Base-by-base conservation (phyloP, 768 basidiomycete species). In the Amanita jacksonii region DNA sequence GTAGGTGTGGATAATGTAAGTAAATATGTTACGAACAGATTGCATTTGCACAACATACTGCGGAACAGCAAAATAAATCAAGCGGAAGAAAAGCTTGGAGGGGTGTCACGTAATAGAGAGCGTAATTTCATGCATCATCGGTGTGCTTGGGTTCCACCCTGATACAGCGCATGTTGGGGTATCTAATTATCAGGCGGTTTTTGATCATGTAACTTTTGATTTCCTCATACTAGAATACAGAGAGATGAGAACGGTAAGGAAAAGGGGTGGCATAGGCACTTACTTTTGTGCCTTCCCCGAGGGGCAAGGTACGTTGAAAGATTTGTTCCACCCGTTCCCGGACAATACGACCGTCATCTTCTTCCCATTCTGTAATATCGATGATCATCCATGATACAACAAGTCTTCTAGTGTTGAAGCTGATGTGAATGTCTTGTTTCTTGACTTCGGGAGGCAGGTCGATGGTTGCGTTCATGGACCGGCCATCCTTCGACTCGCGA, bases 391-490 rank as follows among this genome's bases (percentile, higher is more conserved):
- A 87, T 13, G 74, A 80, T 30, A 87, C 67, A 28, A 81, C 66
- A 8, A 87, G 63, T 35, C 74, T 64, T 50, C 73, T 70, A 42
- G 71, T 69, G 42, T 81, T 80, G 52, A 75, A 86, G 55, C 77
- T 84, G 54, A 87, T 78, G 51, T 86, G 83, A 44, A 85, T 74
- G 48, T 86, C 77, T 46, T 84, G 73, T 57, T 85, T 86, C 54
- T 68, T 69, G 33, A 86, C 74, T 22, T 81, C 79, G n/a, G 59
- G 58, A 2, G 71, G 70, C 53, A 87, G 63, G 47, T 85, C 80
- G 56, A 85, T 84, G 39, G 74, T 82, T 18, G 79, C 81, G 18
- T 77, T 77, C 37, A 82, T 72, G 55, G 79, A 76, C 54, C 72
- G 73, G 40, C 83, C 81, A 50, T 83, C 84, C 42, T 69, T 67